phyloP scores from a whole-genome alignment of 441 rosid genomes.

The Theobroma grandiflorum region DNA sequence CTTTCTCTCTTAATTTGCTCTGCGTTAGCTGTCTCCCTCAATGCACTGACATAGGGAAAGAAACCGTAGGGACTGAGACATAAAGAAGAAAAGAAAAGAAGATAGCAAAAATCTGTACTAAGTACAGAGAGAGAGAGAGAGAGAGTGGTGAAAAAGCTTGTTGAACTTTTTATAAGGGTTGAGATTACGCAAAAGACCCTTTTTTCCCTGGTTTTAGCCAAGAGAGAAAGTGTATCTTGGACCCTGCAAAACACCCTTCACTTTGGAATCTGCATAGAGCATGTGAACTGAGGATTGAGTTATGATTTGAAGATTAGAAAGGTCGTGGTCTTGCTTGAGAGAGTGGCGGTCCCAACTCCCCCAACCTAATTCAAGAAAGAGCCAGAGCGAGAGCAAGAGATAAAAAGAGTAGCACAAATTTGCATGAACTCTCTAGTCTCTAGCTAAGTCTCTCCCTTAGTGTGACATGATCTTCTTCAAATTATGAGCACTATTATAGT shows the following conservation, averaged over 20 bases:
- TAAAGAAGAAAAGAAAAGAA: background rate
- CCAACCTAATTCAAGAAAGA: background rate
- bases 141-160: slow-evolving; percentile 7
- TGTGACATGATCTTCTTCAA: background rate
- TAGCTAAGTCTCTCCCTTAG: background rate
- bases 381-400: background rate
- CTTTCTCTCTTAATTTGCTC: background rate
- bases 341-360: slow-evolving; percentile 24
- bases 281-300: slow-evolving; percentile 15
- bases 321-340: background rate
- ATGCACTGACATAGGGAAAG: slow-evolving; percentile 15
- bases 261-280: background rate
- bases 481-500: background rate
- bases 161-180: background rate
- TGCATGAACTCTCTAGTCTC: background rate
- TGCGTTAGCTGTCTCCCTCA: slow-evolving; percentile 24
- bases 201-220: slow-evolving; percentile 17
- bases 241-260: slow-evolving; percentile 12
- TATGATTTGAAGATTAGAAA: background rate
- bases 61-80: slow-evolving; percentile 11
- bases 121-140: background rate
- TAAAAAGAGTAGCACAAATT: background rate
- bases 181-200: background rate
- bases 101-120: slow-evolving; percentile 17
- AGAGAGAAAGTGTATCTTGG: slow-evolving; percentile 8